phyloP scores from a whole-genome alignment of 495 filamentous ascomycete genomes.

The Thozetella sp. region DNA sequence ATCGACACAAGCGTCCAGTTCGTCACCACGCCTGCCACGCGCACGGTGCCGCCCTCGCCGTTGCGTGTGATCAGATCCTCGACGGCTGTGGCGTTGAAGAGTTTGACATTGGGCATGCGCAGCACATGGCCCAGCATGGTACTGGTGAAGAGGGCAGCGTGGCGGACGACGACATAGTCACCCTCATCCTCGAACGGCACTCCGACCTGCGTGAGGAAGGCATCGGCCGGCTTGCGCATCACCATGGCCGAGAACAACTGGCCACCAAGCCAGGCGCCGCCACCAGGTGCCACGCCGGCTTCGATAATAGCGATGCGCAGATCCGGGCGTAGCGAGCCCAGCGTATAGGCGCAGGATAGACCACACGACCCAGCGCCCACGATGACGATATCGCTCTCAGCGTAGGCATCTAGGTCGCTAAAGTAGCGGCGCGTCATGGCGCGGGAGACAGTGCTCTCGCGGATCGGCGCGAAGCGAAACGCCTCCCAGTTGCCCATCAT shows the following conservation, averaged over 20 bases:
- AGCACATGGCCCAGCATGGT: slow-evolving; percentile 82
- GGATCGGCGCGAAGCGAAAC: slow-evolving; percentile 83
- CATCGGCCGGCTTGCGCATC: slow-evolving; percentile 87
- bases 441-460: slow-evolving; percentile 86
- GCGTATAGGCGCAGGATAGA: slow-evolving; percentile 79
- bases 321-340: slow-evolving; percentile 82
- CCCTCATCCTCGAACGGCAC: slow-evolving; percentile 89
- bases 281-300: slow-evolving; percentile 81
- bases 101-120: slow-evolving; percentile 84
- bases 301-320: slow-evolving; percentile 92
- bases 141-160: slow-evolving; percentile 88
- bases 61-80: slow-evolving; percentile 86
- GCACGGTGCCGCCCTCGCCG: slow-evolving; percentile 48
- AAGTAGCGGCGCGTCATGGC: slow-evolving; percentile 95
- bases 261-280: slow-evolving; percentile 90
- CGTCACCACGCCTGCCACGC: slow-evolving; percentile 85
- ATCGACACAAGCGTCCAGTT: slow-evolving; percentile 93
- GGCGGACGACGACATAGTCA: slow-evolving; percentile 87
- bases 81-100: slow-evolving; percentile 91
- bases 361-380: slow-evolving; percentile 88
- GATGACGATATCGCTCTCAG: slow-evolving; percentile 91
- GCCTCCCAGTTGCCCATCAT: slow-evolving; percentile 70
- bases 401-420: slow-evolving; percentile 82
- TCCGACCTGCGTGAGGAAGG: slow-evolving; percentile 76
- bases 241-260: slow-evolving; percentile 94